Evolutionary conservation across 208 protist genomes (phyloP), one percentile per base, ranked within the genome.

Genomic region (Paratrypanosoma confusum): DNA sequence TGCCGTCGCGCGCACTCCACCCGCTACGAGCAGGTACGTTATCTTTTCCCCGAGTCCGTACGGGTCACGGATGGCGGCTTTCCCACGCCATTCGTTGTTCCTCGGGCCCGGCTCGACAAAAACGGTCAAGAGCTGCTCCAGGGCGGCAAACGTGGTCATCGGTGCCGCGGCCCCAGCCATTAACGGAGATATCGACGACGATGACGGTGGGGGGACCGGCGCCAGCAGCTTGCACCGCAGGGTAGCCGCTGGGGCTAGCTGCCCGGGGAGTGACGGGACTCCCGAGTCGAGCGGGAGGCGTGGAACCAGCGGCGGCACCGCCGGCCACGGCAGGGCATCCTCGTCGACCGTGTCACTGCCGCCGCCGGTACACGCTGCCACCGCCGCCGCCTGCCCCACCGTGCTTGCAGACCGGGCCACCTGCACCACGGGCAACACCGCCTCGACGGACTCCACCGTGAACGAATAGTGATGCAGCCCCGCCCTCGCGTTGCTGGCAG

Each of bases 1-100:
- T 7, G 18, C 39, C 36, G 65, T 66, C 45, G 42, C 48, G 17
- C 38, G 34, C 26, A 84, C 45, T 10, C 66, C 63, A 0, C 59
- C 67, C 4, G 34, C 24, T 5, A 49, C 27, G 1, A 89, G 54
- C 13, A 82, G 55, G 18, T 59, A 67, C 49, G 65, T 60, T 14
- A 71, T 35, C 80, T 84, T 89, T 42, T 40, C 24, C 3, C 52
- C 28, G 42, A 80, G 36, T 39, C 69, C 53, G 58, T 68, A 84
- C n/a, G n/a, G n/a, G n/a, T n/a, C n/a, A n/a, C n/a, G n/a, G n/a
- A n/a, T n/a, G n/a, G n/a, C n/a, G n/a, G n/a, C n/a, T n/a, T n/a
- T n/a, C n/a, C n/a, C n/a, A n/a, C n/a, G n/a, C n/a, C n/a, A n/a
- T n/a, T n/a, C n/a, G n/a, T 46, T 32, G 38, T 89, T 69, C 18